These are phyloP conservation scores for Phyllosticta capitalensis DNA, from an alignment of 2,329 filamentous ascomycete species.

Conservation along the genomic window DNA sequence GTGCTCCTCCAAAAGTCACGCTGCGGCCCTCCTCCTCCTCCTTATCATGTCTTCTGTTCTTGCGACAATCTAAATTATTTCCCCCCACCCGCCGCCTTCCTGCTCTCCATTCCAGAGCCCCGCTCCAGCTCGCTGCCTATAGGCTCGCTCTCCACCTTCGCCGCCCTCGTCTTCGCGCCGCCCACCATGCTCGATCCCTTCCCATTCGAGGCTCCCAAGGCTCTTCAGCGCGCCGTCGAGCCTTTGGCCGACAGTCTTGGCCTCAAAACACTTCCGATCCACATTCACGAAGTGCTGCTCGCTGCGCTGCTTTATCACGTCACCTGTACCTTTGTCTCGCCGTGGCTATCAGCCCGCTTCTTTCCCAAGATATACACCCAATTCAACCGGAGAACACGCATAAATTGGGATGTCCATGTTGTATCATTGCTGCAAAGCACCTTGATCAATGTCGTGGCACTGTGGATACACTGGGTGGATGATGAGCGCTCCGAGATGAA, in stretches of 20 bases:
- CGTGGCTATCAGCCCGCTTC: slow-evolving; percentile 51
- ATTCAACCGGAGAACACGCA: slow-evolving; percentile 52
- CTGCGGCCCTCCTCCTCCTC: background rate
- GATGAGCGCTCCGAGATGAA: slow-evolving; percentile 57
- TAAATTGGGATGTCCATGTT: slow-evolving; percentile 81
- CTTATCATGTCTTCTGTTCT: slow-evolving; percentile 2
- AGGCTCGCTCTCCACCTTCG: background rate
- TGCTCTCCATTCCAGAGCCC: background rate
- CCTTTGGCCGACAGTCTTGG: slow-evolving; percentile 54
- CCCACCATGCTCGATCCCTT: slow-evolving; percentile 63
- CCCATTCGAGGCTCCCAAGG: slow-evolving; percentile 49
- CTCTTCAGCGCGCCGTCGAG: slow-evolving; percentile 43
- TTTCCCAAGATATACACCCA: slow-evolving; percentile 55
- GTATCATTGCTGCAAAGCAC: slow-evolving; percentile 72
- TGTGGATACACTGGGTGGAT: slow-evolving; percentile 63
- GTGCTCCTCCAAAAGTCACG: background rate
- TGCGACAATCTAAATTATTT: background rate
- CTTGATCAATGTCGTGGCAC: slow-evolving; percentile 61
- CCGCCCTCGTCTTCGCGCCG: background rate
- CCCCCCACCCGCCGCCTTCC: background rate
- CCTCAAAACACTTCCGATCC: slow-evolving; percentile 59
- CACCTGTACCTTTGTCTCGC: slow-evolving; percentile 58
- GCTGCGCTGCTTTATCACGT: slow-evolving; percentile 60
- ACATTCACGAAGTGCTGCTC: slow-evolving; percentile 66
- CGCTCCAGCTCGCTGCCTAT: background rate